Base-by-base conservation (phyloP, 2,329 filamentous ascomycete genomes). In the Aspergillus bombycis region DNA sequence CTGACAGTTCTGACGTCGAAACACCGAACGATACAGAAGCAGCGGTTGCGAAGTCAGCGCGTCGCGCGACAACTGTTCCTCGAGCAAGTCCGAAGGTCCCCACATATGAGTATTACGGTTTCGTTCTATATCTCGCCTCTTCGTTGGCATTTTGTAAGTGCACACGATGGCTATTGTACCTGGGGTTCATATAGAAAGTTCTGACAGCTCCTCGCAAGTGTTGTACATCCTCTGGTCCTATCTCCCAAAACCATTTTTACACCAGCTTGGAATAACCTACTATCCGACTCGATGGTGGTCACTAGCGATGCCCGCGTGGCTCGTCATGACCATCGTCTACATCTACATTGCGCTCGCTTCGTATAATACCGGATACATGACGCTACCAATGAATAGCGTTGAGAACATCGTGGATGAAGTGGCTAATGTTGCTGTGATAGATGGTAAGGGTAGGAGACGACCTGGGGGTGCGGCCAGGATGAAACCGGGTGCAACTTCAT, bases 81-180 rank as follows among this genome's bases (percentile, higher is more conserved):
- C 90, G 93, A 61, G 94, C 93, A 1, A 90, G 90, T 60, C 95
- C 95, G 1, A 93, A 95, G 75, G 94, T 99, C 2, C 95, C 95
- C n/a, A 99, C 95, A 0, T 98, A 99, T 81, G 95, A 99, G 77
- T 99, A 98, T 86, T 98, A 98, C 77, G 95, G 95, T 76, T 99
- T 99, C 80, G 94, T 96, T 60, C 86, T 99, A 57, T 98, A 99
- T 81, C 86, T 99, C 45, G 92, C 94, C 74, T 94, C 91, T 66
- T 92, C 90, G 26, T 83, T 95, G 58, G 88, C 88, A 2, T 98
- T 98, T 76, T 82, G 91, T 75, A 84, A 87, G 73, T 91, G 12
- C 26, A 54, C 28, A 19, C 9, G 2, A 6, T 26, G 32, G 36
- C 26, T 38, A 12, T 8, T 12, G 45, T 8, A 38, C 11, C 16